These are phyloP conservation scores for Eutrema yunnanense DNA, from an alignment of 345 rosid genomes.

Conservation along the genomic window DNA sequence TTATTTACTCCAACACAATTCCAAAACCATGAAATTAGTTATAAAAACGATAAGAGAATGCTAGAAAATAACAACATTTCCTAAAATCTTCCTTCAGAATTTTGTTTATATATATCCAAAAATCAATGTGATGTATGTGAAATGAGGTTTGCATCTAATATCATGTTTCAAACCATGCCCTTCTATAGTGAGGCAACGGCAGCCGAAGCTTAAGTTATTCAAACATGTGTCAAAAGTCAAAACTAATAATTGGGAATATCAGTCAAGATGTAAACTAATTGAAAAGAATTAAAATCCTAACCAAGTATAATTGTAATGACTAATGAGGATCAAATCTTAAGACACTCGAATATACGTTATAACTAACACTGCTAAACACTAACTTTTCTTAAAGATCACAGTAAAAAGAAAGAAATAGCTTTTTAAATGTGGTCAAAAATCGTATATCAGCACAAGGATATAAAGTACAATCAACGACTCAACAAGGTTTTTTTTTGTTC, in stretches of 20 bases:
- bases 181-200: neutral
- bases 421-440: neutral
- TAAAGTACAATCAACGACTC: neutral
- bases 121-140: neutral
- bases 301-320: neutral
- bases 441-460: neutral
- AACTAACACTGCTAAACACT: neutral
- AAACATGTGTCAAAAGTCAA: neutral
- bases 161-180: neutral
- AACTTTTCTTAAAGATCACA: neutral
- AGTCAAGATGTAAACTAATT: neutral
- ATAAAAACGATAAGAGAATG: neutral
- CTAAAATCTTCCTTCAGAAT: neutral
- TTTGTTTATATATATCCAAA: neutral
- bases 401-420: neutral
- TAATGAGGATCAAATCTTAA: neutral
- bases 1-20: too few relatives aligned
- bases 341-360: neutral
- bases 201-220: neutral
- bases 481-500: neutral
- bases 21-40: too few relatives aligned
- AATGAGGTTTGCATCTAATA: neutral
- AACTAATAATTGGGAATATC: neutral
- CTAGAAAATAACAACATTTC: neutral
- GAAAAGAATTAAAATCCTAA: neutral